Base-by-base conservation (phyloP, 768 basidiomycete genomes). In the Suillus fuscotomentosus region DNA sequence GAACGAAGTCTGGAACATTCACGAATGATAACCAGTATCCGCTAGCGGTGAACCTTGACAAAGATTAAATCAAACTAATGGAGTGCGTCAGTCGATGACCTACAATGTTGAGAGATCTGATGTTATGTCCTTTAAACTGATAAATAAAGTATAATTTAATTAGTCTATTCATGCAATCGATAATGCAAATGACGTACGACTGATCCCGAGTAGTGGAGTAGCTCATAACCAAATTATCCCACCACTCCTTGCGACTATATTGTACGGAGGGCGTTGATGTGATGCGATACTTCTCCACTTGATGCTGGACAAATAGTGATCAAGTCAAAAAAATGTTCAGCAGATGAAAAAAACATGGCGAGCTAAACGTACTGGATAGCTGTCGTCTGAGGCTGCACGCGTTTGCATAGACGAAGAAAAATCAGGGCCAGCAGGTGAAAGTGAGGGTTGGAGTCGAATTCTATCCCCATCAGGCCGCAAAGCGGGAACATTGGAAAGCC, bases 1-100 rank as follows among this genome's bases (percentile, higher is more conserved):
- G 78, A 65, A 85, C 73, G 69, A 92, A 83, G 47, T 81, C 79
- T 14, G 80, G 77, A 20, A 86, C 72, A 70, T 90, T 85, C 68
- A 93, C 79, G 72, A 92, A 91, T 11, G 84, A 87, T 50, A 94
- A 80, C 80, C 85, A 87, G 65, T 89, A 85, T 24, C 83, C 84
- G 34, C 86, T 86, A 62, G 87, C 84, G 27, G 80, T 78, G 70
- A 89, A 88, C 68, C 91, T 93, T 68, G n/a, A 55, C 60, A 38
- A 42, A 65, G 27, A 70, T 62, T 57, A 61, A 69, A 51, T 50
- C 0, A 56, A 15, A 45, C 3, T 9, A n/a, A 45, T 43, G 51
- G 5, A 15, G 59, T 50, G 31, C 34, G 41, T 27, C 24, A 22
- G 47, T 24, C 50, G 45, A 50, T 43, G 36, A 75, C 83, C 64